These are phyloP conservation scores for Colletotrichum sp. DNA, from an alignment of 2,329 filamentous ascomycete genomes.

Conservation along the genomic window DNA sequence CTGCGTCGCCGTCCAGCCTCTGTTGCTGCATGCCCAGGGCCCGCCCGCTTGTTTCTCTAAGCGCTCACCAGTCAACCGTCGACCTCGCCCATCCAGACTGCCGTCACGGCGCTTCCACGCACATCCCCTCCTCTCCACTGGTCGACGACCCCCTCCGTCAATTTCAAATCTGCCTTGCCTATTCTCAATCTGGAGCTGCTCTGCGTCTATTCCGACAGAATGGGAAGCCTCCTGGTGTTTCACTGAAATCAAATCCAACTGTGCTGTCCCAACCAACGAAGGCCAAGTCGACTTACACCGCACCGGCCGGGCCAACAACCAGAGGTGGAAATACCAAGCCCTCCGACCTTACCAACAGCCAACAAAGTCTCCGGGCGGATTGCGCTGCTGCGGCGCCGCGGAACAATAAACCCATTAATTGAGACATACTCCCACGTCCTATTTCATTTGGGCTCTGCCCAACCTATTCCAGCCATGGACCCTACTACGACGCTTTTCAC, in stretches of 20 bases:
- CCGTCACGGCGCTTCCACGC: constrained; percentile 35
- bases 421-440: neutral
- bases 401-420: neutral
- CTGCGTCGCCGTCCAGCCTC: constrained; percentile 8
- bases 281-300: constrained; percentile 17
- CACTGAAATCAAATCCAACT: constrained; percentile 16
- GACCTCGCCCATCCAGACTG: constrained; percentile 20
- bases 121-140: constrained; percentile 28
- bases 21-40: neutral
- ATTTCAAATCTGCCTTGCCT: constrained; percentile 23
- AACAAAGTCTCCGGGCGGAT: neutral
- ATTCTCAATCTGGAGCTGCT: neutral
- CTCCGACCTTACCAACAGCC: neutral
- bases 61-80: constrained; percentile 33
- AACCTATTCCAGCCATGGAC: constrained; percentile 48
- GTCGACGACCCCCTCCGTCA: constrained; percentile 27
- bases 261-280: constrained; percentile 8
- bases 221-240: constrained; percentile 22
- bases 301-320: constrained; percentile 7
- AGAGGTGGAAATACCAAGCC: neutral
- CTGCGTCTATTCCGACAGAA: constrained; percentile 34
- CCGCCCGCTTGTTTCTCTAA: constrained; percentile 28
- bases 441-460: constrained; percentile 8
- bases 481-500: constrained; percentile 47
- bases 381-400: neutral